A percentile compares a stretch with the other conserved stretches of the same genome.
These are phyloP conservation scores for Diaporthe sp. DNA, from an alignment of 2,329 filamentous ascomycete genomes.

Conservation along the genomic window DNA sequence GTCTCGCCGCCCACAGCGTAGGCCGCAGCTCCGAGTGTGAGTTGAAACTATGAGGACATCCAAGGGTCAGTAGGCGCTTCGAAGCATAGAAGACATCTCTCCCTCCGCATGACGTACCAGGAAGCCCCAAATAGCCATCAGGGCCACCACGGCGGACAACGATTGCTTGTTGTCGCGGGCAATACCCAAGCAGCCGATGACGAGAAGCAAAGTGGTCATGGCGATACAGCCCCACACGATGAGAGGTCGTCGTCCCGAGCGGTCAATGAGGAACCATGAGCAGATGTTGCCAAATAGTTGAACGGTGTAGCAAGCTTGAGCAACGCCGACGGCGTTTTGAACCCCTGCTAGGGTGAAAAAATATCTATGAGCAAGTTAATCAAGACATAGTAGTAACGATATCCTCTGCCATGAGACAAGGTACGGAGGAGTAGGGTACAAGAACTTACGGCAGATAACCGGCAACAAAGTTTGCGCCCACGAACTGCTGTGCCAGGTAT, in stretches of 20 bases:
- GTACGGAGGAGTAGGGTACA: too few species aligned
- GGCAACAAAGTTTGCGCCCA: background rate
- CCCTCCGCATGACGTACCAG: background rate
- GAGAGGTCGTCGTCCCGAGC: background rate
- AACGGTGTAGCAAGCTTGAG: conserved; percentile 6
- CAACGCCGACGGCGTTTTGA: conserved; percentile 1
- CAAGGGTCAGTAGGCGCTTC: background rate
- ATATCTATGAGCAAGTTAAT: background rate
- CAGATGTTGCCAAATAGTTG: conserved; percentile 1
- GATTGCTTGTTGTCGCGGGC: conserved; percentile 7
- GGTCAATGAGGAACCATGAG: conserved; percentile 20
- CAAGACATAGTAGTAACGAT: too few species aligned
- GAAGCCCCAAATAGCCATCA: conserved; percentile 17
- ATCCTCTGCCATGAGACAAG: too few species aligned
- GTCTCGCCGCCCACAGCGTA: conserved; percentile 51
- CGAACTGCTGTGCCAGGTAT: conserved; percentile 1
- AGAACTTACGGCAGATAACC: background rate
- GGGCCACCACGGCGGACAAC: background rate
- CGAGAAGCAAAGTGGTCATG: conserved; percentile 5
- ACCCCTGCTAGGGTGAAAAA: conserved; percentile 5
- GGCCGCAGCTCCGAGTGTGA: conserved; percentile 47
- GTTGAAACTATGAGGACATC: background rate
- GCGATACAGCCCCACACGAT: background rate
- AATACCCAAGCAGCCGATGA: conserved; percentile 5
- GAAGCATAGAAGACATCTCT: background rate